phyloP scores from a whole-genome alignment of 2,329 filamentous ascomycete species.

The Sordariomycetes sp. region DNA sequence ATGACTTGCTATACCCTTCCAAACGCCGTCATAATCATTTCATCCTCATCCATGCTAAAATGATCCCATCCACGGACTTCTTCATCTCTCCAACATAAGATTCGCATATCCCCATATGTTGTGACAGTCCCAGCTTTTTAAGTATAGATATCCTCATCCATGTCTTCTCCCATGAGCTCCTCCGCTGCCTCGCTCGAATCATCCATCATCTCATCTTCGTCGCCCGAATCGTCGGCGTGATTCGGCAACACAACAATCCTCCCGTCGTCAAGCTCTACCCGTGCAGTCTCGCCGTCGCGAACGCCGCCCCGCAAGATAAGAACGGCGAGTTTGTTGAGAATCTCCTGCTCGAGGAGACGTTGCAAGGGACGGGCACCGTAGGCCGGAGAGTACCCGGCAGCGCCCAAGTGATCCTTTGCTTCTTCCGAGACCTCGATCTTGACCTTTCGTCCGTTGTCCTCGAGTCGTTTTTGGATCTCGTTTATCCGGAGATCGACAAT shows the following conservation, averaged over 20 bases:
- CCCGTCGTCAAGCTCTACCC: constrained; percentile 69
- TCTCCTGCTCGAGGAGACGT: constrained; percentile 91
- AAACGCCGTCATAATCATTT: constrained; percentile 1
- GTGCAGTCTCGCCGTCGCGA: constrained; percentile 74
- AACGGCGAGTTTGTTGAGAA: constrained; percentile 86
- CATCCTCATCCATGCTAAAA: too few relatives aligned
- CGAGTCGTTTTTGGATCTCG: constrained; percentile 90
- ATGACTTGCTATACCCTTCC: too few relatives aligned
- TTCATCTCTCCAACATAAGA: neutral
- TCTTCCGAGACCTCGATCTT: constrained; percentile 72
- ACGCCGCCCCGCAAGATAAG: constrained; percentile 81
- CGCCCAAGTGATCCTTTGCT: constrained; percentile 88
- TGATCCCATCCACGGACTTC: too few relatives aligned
- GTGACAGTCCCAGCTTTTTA: too few relatives aligned
- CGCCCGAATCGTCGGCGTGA: constrained; percentile 64
- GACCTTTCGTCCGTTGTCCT: constrained; percentile 76
- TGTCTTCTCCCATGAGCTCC: constrained; percentile 52
- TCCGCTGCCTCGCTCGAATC: constrained; percentile 64
- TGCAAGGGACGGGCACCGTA: constrained; percentile 88
- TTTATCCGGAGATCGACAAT: constrained; percentile 84
- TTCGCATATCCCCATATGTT: neutral
- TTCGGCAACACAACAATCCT: constrained; percentile 78
- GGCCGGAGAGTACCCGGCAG: constrained; percentile 85
- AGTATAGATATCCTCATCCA: constrained; percentile 49
- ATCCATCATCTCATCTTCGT: constrained; percentile 54